These are phyloP conservation scores for Aspergillus sparsus DNA, from an alignment of 495 filamentous ascomycete genomes.

Conservation along the genomic window DNA sequence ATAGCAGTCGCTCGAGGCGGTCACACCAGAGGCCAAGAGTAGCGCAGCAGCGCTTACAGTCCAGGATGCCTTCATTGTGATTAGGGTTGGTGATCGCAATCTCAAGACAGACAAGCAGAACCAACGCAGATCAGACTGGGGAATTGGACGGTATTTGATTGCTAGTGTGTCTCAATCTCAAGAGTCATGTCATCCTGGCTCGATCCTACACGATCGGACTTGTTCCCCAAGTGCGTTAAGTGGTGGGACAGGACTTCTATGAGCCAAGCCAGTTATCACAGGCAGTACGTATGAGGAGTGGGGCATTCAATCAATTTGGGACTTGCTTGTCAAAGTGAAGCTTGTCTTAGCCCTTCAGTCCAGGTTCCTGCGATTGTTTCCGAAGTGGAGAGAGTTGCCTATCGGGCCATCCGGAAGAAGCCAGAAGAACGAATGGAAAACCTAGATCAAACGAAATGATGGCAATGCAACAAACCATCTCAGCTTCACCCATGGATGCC, in stretches of 20 bases:
- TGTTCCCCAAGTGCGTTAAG: slow-evolving; percentile 24
- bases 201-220: slow-evolving; percentile 4
- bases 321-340: neutral
- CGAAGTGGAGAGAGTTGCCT: no score
- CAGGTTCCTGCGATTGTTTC: no score
- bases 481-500: no score
- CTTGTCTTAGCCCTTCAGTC: no score
- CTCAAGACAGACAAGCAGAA: neutral
- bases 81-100: neutral
- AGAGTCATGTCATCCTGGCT: neutral
- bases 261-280: neutral
- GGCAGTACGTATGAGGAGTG: neutral
- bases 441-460: no score
- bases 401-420: no score
- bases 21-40: slow-evolving; percentile 21
- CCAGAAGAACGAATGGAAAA: no score
- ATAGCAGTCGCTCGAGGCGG: slow-evolving; percentile 26
- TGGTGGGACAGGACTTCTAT: neutral
- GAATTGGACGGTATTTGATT: no score
- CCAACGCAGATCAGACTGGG: neutral
- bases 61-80: slow-evolving; percentile 34
- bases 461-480: no score
- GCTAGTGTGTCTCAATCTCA: no score
- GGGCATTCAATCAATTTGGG: neutral
- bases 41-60: slow-evolving; percentile 27